Conservation (phyloP, 441 rosid genomes). For the Erodium trifolium region DNA sequence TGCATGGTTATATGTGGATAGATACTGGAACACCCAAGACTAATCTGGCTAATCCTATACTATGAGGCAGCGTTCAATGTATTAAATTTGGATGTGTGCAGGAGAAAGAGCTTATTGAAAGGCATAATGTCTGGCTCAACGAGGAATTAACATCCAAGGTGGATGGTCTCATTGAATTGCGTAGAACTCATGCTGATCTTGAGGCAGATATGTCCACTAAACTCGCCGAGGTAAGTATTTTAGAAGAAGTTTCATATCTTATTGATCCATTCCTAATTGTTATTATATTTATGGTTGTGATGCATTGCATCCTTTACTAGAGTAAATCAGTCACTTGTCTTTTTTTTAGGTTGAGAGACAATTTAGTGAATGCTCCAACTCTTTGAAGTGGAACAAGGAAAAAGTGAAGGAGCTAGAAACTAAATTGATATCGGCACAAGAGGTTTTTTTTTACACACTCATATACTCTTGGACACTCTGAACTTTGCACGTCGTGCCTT, state of each 20-base stretch:
- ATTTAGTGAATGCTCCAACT: constrained; percentile 44
- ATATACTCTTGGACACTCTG: background rate
- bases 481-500: constrained; percentile 8
- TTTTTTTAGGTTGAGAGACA: too few species aligned
- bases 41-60: background rate
- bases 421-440: constrained; percentile 47
- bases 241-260: background rate
- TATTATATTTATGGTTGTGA: background rate
- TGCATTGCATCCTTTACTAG: background rate
- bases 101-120: constrained; percentile 90
- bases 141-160: constrained; percentile 81
- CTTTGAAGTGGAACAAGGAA: constrained; percentile 70
- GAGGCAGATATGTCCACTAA: constrained; percentile 77
- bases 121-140: constrained; percentile 85
- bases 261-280: background rate
- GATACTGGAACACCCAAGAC: background rate
- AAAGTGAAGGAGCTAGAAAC: constrained; percentile 65
- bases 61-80: background rate
- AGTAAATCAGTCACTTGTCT: too few species aligned
- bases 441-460: constrained; percentile 31
- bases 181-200: constrained; percentile 54
- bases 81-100: constrained; percentile 28
- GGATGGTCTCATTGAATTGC: constrained; percentile 51
- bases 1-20: background rate
- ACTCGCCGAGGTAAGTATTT: constrained; percentile 52